Evolutionary conservation across 345 rosid species (phyloP).

Genomic region (Boechera divaricarpa): DNA sequence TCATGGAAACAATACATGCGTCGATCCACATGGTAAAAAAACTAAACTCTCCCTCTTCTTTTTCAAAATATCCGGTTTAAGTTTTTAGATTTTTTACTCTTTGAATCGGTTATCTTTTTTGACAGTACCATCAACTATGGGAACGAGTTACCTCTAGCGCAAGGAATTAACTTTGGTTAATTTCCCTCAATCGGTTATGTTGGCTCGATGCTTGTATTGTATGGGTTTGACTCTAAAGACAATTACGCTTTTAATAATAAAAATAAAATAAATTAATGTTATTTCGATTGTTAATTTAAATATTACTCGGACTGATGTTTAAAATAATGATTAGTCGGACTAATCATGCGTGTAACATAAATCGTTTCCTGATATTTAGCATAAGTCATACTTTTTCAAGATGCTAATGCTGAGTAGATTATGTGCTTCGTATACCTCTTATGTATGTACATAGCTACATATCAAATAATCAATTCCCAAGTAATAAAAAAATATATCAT

Average conservation of each 20-base stretch:
- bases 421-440: neutral
- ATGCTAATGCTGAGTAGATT: neutral
- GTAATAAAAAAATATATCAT: neutral
- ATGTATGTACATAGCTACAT: neutral
- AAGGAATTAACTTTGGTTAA: conserved; percentile 93
- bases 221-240: neutral
- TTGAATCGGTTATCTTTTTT: neutral
- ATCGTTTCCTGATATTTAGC: neutral
- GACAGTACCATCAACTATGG: conserved; percentile 94
- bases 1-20: conserved; percentile 99
- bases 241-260: no score
- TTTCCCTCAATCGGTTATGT: conserved; percentile 50
- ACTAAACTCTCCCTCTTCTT: neutral
- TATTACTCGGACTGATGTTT: neutral
- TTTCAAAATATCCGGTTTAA: neutral
- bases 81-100: neutral
- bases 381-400: neutral
- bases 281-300: neutral
- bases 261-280: neutral
- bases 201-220: conserved; percentile 16
- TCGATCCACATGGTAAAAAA: conserved; percentile 84
- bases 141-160: conserved; percentile 90
- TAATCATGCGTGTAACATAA: conserved; percentile 1
- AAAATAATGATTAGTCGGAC: neutral
- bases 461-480: neutral